Evolutionary conservation across 805 yeast genomes (phyloP).

Genomic region (Zygosaccharomyces lentus): DNA sequence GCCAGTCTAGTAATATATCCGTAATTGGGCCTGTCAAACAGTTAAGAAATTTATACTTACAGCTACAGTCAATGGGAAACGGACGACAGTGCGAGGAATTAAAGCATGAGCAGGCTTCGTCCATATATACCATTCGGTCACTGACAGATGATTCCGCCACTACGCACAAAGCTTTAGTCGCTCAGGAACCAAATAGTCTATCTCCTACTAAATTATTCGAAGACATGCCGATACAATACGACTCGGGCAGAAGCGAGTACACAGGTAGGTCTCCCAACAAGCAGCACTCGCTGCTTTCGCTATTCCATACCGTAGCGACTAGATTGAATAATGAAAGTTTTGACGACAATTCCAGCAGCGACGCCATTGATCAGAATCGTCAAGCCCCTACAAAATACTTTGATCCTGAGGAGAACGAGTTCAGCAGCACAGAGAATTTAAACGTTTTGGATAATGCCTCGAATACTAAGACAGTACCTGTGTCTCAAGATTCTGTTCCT

Average conservation of each 20-base stretch:
- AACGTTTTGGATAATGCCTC: conserved; percentile 22
- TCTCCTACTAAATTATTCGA: not conserved
- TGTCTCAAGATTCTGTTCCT: conserved; percentile 12
- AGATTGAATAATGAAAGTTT: conserved; percentile 10
- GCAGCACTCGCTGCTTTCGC: conserved; percentile 31
- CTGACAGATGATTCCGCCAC: conserved; percentile 5
- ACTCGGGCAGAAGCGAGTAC: not conserved
- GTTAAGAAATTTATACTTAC: conserved; percentile 31
- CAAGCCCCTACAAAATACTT: not conserved
- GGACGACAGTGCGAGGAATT: not conserved
- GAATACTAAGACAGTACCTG: conserved; percentile 25
- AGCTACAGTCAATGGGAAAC: conserved; percentile 16
- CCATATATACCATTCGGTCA: not conserved
- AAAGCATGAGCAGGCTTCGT: not conserved
- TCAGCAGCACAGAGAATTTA: conserved; percentile 6
- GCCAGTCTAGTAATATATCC: conserved; percentile 23
- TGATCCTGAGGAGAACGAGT: not conserved
- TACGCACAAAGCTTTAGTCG: not conserved
- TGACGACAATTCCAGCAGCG: not conserved
- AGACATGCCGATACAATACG: not conserved
- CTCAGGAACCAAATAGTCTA: not conserved
- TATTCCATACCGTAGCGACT: conserved; percentile 35
- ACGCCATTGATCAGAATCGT: not conserved
- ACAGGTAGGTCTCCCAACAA: conserved; percentile 10
- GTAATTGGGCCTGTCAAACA: conserved; percentile 36